A percentile compares a stretch with the other conserved stretches of the same genome.
Conservation (phyloP, 176 grass and related monocot genomes). For the Bonia amplexicaulis region DNA sequence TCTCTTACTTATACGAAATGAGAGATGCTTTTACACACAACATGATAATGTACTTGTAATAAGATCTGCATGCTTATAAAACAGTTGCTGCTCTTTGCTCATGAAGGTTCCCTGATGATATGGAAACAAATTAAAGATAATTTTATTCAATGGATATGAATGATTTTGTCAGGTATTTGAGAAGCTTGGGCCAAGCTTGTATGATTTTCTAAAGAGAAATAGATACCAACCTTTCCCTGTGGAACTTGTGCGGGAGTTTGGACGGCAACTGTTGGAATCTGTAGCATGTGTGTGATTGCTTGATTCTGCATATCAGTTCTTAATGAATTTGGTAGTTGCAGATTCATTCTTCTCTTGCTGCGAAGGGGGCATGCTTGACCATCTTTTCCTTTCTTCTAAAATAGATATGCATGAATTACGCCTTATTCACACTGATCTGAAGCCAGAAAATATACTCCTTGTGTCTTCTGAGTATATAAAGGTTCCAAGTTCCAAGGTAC, state of each 20-base stretch:
- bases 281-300: conserved; percentile 95
- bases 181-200: conserved; percentile 99
- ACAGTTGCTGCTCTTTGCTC: conserved; percentile 42
- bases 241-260: conserved; percentile 99
- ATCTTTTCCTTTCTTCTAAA: conserved; percentile 43
- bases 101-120: conserved; percentile 39
- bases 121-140: conserved; percentile 53
- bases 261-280: conserved; percentile 98
- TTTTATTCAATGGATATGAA: conserved; percentile 79
- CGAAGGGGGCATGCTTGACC: conserved; percentile 33
- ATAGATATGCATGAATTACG: conserved; percentile 93
- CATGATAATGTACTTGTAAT: conserved; percentile 18
- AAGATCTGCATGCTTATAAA: conserved; percentile 32
- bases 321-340: conserved; percentile 43
- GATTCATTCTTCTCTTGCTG: conserved; percentile 40
- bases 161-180: conserved; percentile 99
- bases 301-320: conserved; percentile 54
- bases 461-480: conserved; percentile 86
- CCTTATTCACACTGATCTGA: conserved; percentile 99
- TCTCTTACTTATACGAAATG: not conserved
- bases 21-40: conserved; percentile 19
- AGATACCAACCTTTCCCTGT: conserved; percentile 97
- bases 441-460: conserved; percentile 99
- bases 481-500: conserved; percentile 77
- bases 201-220: conserved; percentile 99